phyloP scores from a whole-genome alignment of 768 basidiomycete species.

The Suillus decipiens region DNA sequence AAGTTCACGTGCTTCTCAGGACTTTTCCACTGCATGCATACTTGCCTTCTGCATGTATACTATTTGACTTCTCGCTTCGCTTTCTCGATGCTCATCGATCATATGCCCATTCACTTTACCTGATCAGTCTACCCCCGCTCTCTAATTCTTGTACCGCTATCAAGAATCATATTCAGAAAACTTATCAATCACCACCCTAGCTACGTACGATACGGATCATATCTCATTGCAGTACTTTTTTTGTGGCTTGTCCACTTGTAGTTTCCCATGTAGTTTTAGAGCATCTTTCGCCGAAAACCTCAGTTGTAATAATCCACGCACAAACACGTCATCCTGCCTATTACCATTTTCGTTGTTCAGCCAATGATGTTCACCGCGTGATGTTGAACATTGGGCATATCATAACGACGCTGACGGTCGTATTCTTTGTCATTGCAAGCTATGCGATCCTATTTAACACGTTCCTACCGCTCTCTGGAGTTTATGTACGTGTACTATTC shows the following conservation, averaged over 20 bases:
- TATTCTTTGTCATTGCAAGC: constrained; percentile 58
- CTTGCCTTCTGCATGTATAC: constrained; percentile 13
- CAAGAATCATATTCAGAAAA: constrained; percentile 17
- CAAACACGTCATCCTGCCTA: constrained; percentile 2
- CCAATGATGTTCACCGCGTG: constrained; percentile 19
- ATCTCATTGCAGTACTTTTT: constrained; percentile 13
- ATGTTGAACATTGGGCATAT: constrained; percentile 46
- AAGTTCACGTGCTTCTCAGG: constrained; percentile 14
- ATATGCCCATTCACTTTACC: constrained; percentile 26
- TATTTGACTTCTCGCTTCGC: constrained; percentile 15
- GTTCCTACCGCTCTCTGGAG: constrained; percentile 54
- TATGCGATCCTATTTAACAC: constrained; percentile 69
- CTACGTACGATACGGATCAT: constrained; percentile 20
- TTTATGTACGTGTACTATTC: constrained; percentile 44
- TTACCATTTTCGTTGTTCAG: constrained; percentile 15
- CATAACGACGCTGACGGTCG: constrained; percentile 45
- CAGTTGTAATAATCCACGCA: constrained; percentile 12
- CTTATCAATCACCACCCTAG: constrained; percentile 15
- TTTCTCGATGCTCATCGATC: constrained; percentile 10
- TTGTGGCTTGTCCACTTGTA: constrained; percentile 24
- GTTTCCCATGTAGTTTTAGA: constrained; percentile 27
- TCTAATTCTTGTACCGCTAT: constrained; percentile 16
- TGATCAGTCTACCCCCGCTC: constrained; percentile 35
- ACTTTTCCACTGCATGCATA: constrained; percentile 29
- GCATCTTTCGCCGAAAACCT: constrained; percentile 16